Base-by-base conservation (phyloP, 2,329 filamentous ascomycete genomes). In the Fusarium decemcellulare region DNA sequence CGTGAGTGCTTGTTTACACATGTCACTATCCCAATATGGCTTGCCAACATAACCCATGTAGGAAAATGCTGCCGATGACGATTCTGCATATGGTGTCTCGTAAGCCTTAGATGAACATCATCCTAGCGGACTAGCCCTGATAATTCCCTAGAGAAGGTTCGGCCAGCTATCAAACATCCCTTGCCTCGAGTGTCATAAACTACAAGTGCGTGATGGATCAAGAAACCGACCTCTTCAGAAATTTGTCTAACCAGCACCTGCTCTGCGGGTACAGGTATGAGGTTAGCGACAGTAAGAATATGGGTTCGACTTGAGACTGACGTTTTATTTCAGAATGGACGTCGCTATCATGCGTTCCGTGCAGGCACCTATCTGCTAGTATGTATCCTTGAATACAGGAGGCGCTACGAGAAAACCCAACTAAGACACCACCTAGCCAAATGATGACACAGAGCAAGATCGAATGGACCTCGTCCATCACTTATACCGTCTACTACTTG, bases 381-480 rank as follows among this genome's bases (percentile, higher is more conserved):
- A n/a, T n/a, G n/a, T n/a, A n/a, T n/a, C n/a, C n/a, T n/a, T n/a
- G n/a, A n/a, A n/a, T n/a, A n/a, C n/a, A n/a, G n/a, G n/a, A n/a
- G n/a, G n/a, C n/a, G n/a, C n/a, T n/a, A n/a, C n/a, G n/a, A n/a
- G n/a, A n/a, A n/a, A n/a, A n/a, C n/a, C n/a, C n/a, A n/a, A n/a
- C n/a, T n/a, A n/a, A n/a, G n/a, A n/a, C n/a, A n/a, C n/a, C n/a
- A n/a, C n/a, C n/a, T n/a, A n/a, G 67, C 67, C 67, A 39, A 70
- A 70, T 8, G 67, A 70, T 3, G 67, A 70, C 3, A 59, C 67
- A 8, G 67, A 70, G 15, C 67, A 70, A 29, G 53, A 34, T 11
- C 48, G 67, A 8, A 70, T 70, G 67, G 67, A 70, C 9, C 29
- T 70, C 7, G 67, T 63, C 6, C 67, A 70, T 11, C 67, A 70